Conservation (phyloP, 176 grass and related monocot genomes). For the Paspalum vaginatum region DNA sequence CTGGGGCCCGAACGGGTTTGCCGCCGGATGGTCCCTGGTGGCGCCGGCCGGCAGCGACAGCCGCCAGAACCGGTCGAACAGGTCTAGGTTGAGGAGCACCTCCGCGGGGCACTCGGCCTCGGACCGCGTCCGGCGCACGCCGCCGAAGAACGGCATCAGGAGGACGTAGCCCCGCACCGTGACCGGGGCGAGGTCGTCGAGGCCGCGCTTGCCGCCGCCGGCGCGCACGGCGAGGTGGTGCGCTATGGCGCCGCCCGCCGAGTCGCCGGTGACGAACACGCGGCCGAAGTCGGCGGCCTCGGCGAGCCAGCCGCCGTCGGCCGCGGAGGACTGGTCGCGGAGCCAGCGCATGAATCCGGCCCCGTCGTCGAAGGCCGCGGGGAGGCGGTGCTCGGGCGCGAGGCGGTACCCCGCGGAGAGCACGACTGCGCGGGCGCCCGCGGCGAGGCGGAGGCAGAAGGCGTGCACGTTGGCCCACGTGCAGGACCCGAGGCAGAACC, state of each 20-base stretch:
- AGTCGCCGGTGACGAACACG: constrained; percentile 82
- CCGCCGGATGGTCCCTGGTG: constrained; percentile 70
- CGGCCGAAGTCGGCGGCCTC: constrained; percentile 59
- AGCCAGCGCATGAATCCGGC: constrained; percentile 47
- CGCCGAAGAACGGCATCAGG: constrained; percentile 88
- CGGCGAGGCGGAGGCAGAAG: constrained; percentile 75
- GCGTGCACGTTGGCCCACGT: constrained; percentile 78
- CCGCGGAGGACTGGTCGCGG: background rate
- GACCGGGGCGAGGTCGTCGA: background rate
- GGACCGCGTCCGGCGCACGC: constrained; percentile 49
- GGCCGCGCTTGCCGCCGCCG: background rate
- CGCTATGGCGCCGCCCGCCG: constrained; percentile 67
- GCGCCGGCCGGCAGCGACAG: constrained; percentile 68
- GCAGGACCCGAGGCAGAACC: constrained; percentile 84
- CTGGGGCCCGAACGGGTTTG: constrained; percentile 78
- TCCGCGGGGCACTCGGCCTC: constrained; percentile 62
- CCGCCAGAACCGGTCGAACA: constrained; percentile 83
- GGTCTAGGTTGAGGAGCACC: constrained; percentile 59
- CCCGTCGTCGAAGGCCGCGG: constrained; percentile 58
- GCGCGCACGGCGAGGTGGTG: constrained; percentile 68
- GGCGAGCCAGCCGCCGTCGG: constrained; percentile 44
- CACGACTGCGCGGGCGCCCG: constrained; percentile 57
- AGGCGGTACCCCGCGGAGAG: constrained; percentile 81
- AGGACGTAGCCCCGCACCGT: constrained; percentile 55
- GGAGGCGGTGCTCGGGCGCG: constrained; percentile 76